These are phyloP conservation scores for Populus hybrid DNA, from an alignment of 441 rosid species.

Conservation along the genomic window DNA sequence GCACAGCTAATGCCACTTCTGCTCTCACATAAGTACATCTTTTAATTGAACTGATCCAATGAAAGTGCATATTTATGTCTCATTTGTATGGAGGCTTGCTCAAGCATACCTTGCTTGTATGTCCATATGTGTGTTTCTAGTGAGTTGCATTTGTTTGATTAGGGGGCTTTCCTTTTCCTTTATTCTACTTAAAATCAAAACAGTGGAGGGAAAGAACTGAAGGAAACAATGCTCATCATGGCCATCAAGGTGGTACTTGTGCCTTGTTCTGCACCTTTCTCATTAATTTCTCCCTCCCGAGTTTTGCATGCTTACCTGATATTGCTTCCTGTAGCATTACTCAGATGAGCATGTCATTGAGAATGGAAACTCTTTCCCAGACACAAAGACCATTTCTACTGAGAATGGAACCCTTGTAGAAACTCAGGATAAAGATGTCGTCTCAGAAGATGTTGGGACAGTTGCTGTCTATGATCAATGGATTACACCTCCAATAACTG, in stretches of 20 bases:
- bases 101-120: not conserved
- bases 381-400: constrained; percentile 61
- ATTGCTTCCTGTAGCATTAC: constrained; percentile 43
- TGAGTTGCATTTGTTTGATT: not conserved
- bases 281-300: not conserved
- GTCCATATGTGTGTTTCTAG: not conserved
- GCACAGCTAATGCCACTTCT: not conserved
- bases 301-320: constrained; percentile 11
- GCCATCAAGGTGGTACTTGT: not conserved
- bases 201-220: not conserved
- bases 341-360: constrained; percentile 52
- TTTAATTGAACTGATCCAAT: not conserved
- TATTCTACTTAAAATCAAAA: not conserved
- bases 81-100: not conserved
- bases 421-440: constrained; percentile 85
- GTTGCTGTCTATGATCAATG: constrained; percentile 87
- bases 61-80: not conserved
- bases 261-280: not conserved
- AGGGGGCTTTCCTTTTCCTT: not conserved
- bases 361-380: constrained; percentile 63
- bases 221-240: not conserved
- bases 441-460: constrained; percentile 72
- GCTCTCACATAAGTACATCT: not conserved
- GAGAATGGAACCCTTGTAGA: constrained; percentile 66
- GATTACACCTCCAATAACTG: constrained; percentile 75